Percentiles rank a stretch among this genome's conserved stretches.
Conservation (phyloP, 23 red algal species). For the Gracilaria gracilis region DNA sequence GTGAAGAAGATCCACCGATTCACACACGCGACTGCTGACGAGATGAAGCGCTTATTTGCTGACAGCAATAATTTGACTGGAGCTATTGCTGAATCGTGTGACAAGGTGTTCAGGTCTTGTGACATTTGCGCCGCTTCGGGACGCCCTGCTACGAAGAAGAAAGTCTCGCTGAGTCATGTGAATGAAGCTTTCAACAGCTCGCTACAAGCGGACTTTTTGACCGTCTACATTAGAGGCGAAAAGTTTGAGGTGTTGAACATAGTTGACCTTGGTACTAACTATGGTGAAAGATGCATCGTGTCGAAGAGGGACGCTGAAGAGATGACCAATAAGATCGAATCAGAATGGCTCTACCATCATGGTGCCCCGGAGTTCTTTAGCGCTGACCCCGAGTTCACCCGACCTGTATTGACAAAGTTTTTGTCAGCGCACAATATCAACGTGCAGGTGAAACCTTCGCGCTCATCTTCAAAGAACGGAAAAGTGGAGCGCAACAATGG, state of each 20-base stretch:
- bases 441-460: not conserved
- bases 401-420: not conserved
- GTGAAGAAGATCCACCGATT: conserved; percentile 39
- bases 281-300: conserved; percentile 9
- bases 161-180: conserved; percentile 17
- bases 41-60: conserved; percentile 3
- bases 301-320: not conserved
- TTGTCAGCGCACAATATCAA: not conserved
- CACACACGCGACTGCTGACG: conserved; percentile 15
- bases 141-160: not conserved
- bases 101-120: not conserved
- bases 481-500: conserved; percentile 49
- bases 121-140: conserved; percentile 20
- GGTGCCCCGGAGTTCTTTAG: conserved; percentile 35
- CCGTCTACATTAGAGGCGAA: not conserved
- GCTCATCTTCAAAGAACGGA: conserved; percentile 41
- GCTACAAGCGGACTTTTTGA: not conserved
- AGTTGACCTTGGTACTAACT: not conserved
- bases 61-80: not conserved
- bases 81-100: not conserved
- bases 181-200: conserved; percentile 7
- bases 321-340: conserved; percentile 5
- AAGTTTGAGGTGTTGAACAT: conserved; percentile 27
- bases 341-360: conserved; percentile 58
- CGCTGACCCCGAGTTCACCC: conserved; percentile 19